Base-by-base conservation (phyloP, 2,329 filamentous ascomycete species). In the Neofusicoccum kwambonambiense region DNA sequence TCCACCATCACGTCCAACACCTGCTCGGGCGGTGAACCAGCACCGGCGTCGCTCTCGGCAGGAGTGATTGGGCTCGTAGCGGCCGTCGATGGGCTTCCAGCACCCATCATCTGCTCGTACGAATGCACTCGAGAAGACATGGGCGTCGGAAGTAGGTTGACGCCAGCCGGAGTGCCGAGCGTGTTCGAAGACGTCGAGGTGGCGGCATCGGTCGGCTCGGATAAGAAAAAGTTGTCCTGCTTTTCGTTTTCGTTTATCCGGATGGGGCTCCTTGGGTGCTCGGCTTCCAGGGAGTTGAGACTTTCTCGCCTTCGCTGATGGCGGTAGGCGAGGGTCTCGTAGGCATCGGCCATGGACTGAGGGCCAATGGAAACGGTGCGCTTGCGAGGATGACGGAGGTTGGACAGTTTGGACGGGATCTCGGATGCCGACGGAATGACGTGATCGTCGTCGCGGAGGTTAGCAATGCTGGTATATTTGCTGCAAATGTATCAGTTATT, bases 331-430 rank as follows among this genome's bases (percentile, higher is more conserved):
- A 99, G 83, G 19, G 93, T 92, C 80, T 99, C 95, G 78, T 97
- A 97, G 27, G 93, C 95, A 79, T 99, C 95, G 1, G 95, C 95
- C 67, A 93, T 93, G 51, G 93, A 97, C 78, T 98, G 95, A 1
- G 95, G 95, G 0, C 95, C 95, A 62, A 98, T 86, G 5, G 93
- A 97, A 39, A 98, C 87, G 37, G 93, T 90, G 60, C 95, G 87
- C 67, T 89, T 89, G 66, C 92, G 86, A 0, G 92, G 91, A 70
- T 94, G 89, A 27, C 92, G 88, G 51, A 98, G 91, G 47, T 89
- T 92, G 66, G 89, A 90, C 27, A 97, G 84, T 73, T 97, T 87
- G 37, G 87, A 86, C 3, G 94, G 92, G 22, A 98, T 86, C 67
- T 97, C 92, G 27, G 90, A 91, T n/a, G 96, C 90, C 11, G 89